These are phyloP conservation scores for Yarrowia sp. DNA, from an alignment of 805 yeast species.

Conservation along the genomic window DNA sequence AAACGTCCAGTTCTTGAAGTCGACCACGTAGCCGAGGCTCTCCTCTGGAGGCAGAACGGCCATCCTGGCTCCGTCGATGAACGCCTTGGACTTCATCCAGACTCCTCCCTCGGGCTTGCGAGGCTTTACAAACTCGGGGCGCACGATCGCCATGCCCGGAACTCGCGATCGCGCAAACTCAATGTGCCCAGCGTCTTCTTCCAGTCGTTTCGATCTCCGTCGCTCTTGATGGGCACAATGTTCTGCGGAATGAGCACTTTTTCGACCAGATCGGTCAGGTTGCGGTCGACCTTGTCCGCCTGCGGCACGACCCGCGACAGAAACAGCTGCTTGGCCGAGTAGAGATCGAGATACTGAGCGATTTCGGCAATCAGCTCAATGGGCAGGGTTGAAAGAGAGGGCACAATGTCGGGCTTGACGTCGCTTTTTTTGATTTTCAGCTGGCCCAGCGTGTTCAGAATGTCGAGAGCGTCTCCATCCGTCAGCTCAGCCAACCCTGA, in stretches of 20 bases:
- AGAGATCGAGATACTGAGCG: not conserved
- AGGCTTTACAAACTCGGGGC: not conserved
- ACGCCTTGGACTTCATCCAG: not conserved
- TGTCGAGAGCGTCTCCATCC: not conserved
- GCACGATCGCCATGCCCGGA: not conserved
- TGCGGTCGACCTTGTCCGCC: no score
- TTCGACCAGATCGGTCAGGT: not conserved
- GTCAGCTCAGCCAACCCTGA: not conserved
- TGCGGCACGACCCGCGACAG: not conserved
- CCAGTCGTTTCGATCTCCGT: not conserved
- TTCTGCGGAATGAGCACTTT: not conserved
- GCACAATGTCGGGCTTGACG: no score
- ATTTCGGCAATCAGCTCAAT: not conserved
- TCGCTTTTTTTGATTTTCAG: not conserved
- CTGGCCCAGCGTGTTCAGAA: not conserved
- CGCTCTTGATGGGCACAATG: not conserved
- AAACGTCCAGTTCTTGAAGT: not conserved
- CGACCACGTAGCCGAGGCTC: not conserved
- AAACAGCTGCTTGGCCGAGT: not conserved
- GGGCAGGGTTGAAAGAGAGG: not conserved
- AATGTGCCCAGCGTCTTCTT: not conserved
- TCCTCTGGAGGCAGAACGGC: not conserved
- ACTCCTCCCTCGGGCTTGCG: not conserved
- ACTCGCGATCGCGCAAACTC: not conserved
- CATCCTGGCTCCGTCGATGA: not conserved